Evolutionary conservation across 2,329 filamentous ascomycete genomes (phyloP).

Genomic region (Apiospora sp.): DNA sequence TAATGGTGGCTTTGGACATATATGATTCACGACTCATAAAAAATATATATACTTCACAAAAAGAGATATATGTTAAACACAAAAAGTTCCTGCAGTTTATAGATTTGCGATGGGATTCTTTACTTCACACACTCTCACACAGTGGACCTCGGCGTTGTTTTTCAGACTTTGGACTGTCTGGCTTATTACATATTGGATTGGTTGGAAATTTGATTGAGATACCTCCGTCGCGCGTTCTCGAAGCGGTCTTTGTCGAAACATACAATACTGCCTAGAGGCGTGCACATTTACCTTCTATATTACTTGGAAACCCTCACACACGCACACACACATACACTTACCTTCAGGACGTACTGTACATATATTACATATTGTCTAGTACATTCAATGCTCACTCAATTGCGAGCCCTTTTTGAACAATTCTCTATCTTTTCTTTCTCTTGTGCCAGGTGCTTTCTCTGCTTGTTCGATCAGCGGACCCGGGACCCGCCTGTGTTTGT

Average conservation of each 20-base stretch:
- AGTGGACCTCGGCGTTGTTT: background rate
- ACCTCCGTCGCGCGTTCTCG: conserved; percentile 3
- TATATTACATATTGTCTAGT: conserved; percentile 17
- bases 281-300: conserved; percentile 12
- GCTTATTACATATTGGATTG: conserved; percentile 19
- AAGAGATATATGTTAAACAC: background rate
- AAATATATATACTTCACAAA: conserved; percentile 6
- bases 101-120: conserved; percentile 9
- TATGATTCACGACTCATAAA: conserved; percentile 15
- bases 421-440: background rate
- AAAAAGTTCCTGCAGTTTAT: conserved; percentile 15
- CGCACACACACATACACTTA: background rate
- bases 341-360: background rate
- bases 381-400: conserved; percentile 12
- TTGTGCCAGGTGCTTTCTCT: background rate
- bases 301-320: background rate
- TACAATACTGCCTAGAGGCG: background rate
- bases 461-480: background rate
- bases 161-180: conserved; percentile 2
- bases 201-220: conserved; percentile 20
- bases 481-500: background rate
- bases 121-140: background rate
- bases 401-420: background rate
- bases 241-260: background rate
- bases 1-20: background rate